Percentiles rank a stretch among this genome's conserved stretches.
Evolutionary conservation across 768 basidiomycete genomes (phyloP).

Genomic region (Harrya chromipes): DNA sequence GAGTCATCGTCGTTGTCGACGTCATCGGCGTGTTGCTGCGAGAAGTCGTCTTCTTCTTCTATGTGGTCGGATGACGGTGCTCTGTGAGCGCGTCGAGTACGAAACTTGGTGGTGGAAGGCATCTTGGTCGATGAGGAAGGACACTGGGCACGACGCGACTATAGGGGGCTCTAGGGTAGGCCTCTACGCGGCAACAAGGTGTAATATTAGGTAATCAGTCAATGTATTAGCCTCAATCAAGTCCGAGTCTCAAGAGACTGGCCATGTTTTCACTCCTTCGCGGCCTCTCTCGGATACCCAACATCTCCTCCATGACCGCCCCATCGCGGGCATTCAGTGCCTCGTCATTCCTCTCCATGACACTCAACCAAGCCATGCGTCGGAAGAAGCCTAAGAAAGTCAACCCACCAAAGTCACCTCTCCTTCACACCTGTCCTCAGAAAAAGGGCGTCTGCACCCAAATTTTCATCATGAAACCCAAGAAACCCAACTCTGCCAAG

Average conservation of each 20-base stretch:
- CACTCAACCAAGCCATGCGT: slow-evolving; percentile 86
- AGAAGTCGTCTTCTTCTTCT: slow-evolving; percentile 50
- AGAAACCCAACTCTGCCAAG: slow-evolving; percentile 98
- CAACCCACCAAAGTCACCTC: slow-evolving; percentile 61
- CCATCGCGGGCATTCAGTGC: slow-evolving; percentile 57
- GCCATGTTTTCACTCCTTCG: slow-evolving; percentile 30
- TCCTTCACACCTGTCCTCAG: slow-evolving; percentile 78
- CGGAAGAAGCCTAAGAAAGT: slow-evolving; percentile 58
- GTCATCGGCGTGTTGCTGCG: slow-evolving; percentile 40
- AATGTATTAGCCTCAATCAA: no score
- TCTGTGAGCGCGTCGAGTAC: slow-evolving; percentile 39
- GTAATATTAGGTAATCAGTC: slow-evolving; percentile 8
- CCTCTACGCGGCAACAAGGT: slow-evolving; percentile 21
- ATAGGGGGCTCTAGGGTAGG: slow-evolving; percentile 29
- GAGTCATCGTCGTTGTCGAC: slow-evolving; percentile 34
- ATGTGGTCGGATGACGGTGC: slow-evolving; percentile 55
- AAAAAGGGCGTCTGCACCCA: slow-evolving; percentile 89
- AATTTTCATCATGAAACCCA: slow-evolving; percentile 79
- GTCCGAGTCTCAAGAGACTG: no score
- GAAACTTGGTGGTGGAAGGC: slow-evolving; percentile 36
- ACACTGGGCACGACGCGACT: slow-evolving; percentile 19
- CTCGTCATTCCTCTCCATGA: slow-evolving; percentile 55
- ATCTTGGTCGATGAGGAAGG: slow-evolving; percentile 16
- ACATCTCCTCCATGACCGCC: background rate
- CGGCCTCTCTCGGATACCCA: slow-evolving; percentile 8